Evolutionary conservation across 192 early-diverging fungal genomes (phyloP), one percentile per base, ranked within the genome.

Genomic region (Backusella liffmaniae): DNA sequence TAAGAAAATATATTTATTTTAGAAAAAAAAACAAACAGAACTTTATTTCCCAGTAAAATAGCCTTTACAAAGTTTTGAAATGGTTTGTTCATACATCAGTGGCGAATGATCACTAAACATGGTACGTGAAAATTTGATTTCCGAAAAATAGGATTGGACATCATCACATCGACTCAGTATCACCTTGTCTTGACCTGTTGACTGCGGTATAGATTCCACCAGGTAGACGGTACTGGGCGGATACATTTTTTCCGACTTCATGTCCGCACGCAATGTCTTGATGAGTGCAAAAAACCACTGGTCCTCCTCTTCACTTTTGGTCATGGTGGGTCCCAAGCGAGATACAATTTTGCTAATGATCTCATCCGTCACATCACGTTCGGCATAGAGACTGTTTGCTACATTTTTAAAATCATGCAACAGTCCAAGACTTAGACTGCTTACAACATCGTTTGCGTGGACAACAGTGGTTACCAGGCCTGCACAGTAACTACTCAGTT

Each of bases 241-340:
- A 73, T 94, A 96, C 34, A 96, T 85, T 70, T 96, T 96, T 66
- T 95, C 95, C 13, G 91, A 88, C 41, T 85, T 80, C 95, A 96
- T 96, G 67, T 90, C 93, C 0, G 95, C 93, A 1, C 93, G 83
- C 79, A 96, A 84, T 0, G 94, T 94, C 76, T 94, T 94, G 79
- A 93, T 86, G 41, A 94, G 75, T 13, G 93, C 90, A 92, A 92
- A 92, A 70, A 92, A 91, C 93, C 94, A 96, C 74, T 94, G 87
- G 46, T 93, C 90, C 53, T 93, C 89, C 9, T 82, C 75, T 53
- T 74, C 41, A 42, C 36, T 79, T 30, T 44, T 68, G 2, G 69
- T 59, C 2, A 56, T 23, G n/a, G 62, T 79, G 21, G 84, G 82
- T 10, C 77, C 75, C 4, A 80, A 82, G 0, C 76, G 80, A 3